Conservation (phyloP, 257 asterid genomes). For the Nicotiana tomentosiformis region DNA sequence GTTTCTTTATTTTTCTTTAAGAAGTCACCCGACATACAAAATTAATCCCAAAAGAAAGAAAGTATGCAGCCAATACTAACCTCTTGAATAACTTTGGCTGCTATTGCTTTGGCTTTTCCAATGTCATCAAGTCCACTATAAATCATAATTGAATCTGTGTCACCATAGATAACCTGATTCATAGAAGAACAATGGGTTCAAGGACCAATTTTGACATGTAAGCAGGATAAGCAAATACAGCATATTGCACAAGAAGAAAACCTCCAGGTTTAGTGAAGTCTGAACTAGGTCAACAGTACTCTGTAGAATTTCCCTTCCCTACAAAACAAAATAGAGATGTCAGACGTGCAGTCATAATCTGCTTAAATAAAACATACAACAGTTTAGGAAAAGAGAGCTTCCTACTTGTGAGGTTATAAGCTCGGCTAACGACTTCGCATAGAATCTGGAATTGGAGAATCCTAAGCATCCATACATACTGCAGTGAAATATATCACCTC, state of each 20-base stretch:
- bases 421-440: slow-evolving; percentile 95
- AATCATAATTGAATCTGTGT: slow-evolving; percentile 97
- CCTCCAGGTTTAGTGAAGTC: slow-evolving; percentile 81
- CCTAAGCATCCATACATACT: slow-evolving; percentile 99
- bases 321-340: slow-evolving; percentile 23
- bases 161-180: slow-evolving; percentile 93
- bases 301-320: slow-evolving; percentile 96
- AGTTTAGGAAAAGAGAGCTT: slow-evolving; percentile 7
- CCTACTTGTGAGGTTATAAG: slow-evolving; percentile 86
- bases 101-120: slow-evolving; percentile 71
- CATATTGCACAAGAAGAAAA: slow-evolving; percentile 18
- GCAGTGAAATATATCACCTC: slow-evolving; percentile 20
- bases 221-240: not conserved
- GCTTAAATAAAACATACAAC: not conserved
- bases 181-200: slow-evolving; percentile 14
- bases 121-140: slow-evolving; percentile 91
- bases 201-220: slow-evolving; percentile 8
- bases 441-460: slow-evolving; percentile 91
- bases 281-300: slow-evolving; percentile 95
- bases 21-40: not conserved
- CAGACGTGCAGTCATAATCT: slow-evolving; percentile 8
- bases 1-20: not conserved
- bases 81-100: slow-evolving; percentile 88
- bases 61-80: slow-evolving; percentile 30
- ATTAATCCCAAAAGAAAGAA: slow-evolving; percentile 8